Evolutionary conservation across 495 filamentous ascomycete genomes (phyloP), one percentile per base, ranked within the genome.

Genomic region (Xylaria intraflava): DNA sequence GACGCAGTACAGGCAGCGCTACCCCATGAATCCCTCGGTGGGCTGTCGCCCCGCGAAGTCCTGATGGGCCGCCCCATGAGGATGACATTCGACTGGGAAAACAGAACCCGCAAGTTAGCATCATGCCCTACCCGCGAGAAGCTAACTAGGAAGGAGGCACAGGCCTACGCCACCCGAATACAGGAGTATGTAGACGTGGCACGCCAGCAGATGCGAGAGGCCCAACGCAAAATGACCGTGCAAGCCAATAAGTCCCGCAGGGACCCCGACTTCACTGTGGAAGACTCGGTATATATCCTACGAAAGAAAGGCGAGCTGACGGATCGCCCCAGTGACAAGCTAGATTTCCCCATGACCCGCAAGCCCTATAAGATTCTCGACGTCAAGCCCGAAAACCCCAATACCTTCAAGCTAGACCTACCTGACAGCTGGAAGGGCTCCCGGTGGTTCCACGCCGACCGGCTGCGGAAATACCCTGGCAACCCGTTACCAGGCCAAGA

Each of bases 221-320:
- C 29, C 1, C 23, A 60, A 27, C 19, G 53, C 1, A 29, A 22
- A 11, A 45, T 52, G 9, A 42, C 33, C 2, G 6, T 12, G 9
- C 11, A 60, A 42, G 48, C 39, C 12, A 60, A 60, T 24, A 12
- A 31, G 14, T 16, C 46, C 11, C 53, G 44, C 4, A 24, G 44
- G 2, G 49, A 60, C 10, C 57, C 53, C 14, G 53, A 60, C 27
- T 56, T 60, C 24, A 16, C 48, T n/a, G 43, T 56, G 1, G 48
- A 40, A 1, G 35, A 60, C 20, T 40, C 14, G 11, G 44, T 60
- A 1, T 39, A 52, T 10, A 56, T 60, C n/a, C 0, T 56, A 12
- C n/a, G n/a, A n/a, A 56, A 60, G n/a, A 41, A 51, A n/a, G 0
- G 16, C 2, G 7, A 41, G 11, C 12, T 19, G 0, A 51, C 48